phyloP scores from a whole-genome alignment of 805 yeast genomes.

The Pichia ethanolica region DNA sequence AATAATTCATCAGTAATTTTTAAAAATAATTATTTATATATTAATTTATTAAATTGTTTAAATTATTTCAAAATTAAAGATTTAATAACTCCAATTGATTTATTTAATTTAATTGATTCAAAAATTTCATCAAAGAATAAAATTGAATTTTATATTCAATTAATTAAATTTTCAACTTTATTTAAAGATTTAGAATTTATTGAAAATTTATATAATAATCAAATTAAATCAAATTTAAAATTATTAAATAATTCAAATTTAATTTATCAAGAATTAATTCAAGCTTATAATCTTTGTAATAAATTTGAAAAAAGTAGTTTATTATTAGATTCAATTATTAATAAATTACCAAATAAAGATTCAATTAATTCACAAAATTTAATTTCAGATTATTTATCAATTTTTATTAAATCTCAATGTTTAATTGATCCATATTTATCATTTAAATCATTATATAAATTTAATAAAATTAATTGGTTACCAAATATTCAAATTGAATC shows the following conservation, averaged over 20 bases:
- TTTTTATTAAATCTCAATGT: slow-evolving; percentile 24
- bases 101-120: slow-evolving; percentile 14
- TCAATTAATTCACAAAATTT: slow-evolving; percentile 7
- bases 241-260: slow-evolving; percentile 31
- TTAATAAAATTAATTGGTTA: slow-evolving; percentile 25
- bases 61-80: slow-evolving; percentile 18
- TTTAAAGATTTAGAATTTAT: slow-evolving; percentile 33
- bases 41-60: slow-evolving; percentile 20
- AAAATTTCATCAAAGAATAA: slow-evolving; percentile 9
- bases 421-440: slow-evolving; percentile 20
- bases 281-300: slow-evolving; percentile 44
- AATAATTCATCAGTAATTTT: slow-evolving; percentile 1
- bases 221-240: neutral
- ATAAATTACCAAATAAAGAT: slow-evolving; percentile 14
- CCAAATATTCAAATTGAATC: slow-evolving; percentile 28
- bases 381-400: slow-evolving; percentile 20
- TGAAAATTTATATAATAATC: slow-evolving; percentile 27
- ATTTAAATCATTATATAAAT: slow-evolving; percentile 20
- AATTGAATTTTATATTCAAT: slow-evolving; percentile 30
- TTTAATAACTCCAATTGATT: slow-evolving; percentile 12
- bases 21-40: slow-evolving; percentile 14
- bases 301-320: slow-evolving; percentile 45
- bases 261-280: slow-evolving; percentile 45
- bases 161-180: slow-evolving; percentile 34
- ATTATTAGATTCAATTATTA: slow-evolving; percentile 48